Base-by-base conservation (phyloP, 495 filamentous ascomycete species). In the Hypoxylon cercidicola region DNA sequence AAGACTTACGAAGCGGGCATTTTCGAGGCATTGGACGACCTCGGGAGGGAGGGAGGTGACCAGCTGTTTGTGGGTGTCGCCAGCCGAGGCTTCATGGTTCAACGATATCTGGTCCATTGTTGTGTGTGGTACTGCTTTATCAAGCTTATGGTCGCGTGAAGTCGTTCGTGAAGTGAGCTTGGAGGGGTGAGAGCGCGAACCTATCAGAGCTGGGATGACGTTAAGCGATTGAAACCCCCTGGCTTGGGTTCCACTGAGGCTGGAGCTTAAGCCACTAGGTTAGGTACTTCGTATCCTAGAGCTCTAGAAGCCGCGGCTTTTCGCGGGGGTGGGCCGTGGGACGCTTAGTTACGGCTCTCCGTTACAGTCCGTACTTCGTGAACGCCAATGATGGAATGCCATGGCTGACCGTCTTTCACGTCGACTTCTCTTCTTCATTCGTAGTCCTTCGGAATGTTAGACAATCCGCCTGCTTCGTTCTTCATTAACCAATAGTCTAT, bases 21-120 rank as follows among this genome's bases (percentile, higher is more conserved):
- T 97, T 77, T 96, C 90, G 50, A 98, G 84, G 72, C 93, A 96
- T 64, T 91, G 84, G 12, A 94, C 85, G 40, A 99, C 95, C 75
- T 97, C 93, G 0, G 83, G 73, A 3, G 94, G 95, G 10, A 97
- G 85, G 7, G 85, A 81, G 46, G 81, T 80, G 20, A 88, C 88
- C 55, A 88, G 76, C 72, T 88, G 86, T 49, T 86, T 89, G 74
- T 91, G 84, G 16, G 86, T 90, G 21, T 88, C 83, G 46, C 88
- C 89, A 46, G 87, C 87, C 2, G 89, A 92, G 23, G 89, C 84
- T 77, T 91, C 88, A 76, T 91, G 88, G 46, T 87, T 89, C 53
- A 93, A 82, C n/a, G 88, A 87, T 68, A 81, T 79, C 54, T 79
- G 76, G 65, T 81, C 75, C 79, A 81, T 79, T 30, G 60, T 28